Conservation (phyloP, 768 basidiomycete genomes). For the Boletus speciosus region DNA sequence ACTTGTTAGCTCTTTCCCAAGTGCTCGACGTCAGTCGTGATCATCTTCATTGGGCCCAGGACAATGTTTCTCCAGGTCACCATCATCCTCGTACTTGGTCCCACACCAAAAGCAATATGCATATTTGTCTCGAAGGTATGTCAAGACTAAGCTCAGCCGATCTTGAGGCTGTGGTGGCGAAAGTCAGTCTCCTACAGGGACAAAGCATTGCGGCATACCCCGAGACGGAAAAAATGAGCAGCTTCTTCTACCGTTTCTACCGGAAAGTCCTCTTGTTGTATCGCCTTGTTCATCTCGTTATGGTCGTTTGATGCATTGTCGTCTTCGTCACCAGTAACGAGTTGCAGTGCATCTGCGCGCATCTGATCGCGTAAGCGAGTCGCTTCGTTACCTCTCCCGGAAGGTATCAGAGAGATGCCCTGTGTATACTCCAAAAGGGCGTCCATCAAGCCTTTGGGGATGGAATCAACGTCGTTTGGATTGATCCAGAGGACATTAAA, state of each 20-base stretch:
- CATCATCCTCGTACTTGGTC: slow-evolving; percentile 58
- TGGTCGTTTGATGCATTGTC: slow-evolving; percentile 29
- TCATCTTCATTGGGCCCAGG: slow-evolving; percentile 75
- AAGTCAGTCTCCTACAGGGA: slow-evolving; percentile 10
- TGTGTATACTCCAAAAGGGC: slow-evolving; percentile 45
- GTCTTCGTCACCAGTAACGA: slow-evolving; percentile 36
- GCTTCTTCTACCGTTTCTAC: slow-evolving; percentile 64
- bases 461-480: slow-evolving; percentile 57
- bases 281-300: slow-evolving; percentile 15
- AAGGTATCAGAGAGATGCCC: slow-evolving; percentile 1
- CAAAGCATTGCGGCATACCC: slow-evolving; percentile 39
- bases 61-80: slow-evolving; percentile 62
- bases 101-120: slow-evolving; percentile 91
- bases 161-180: slow-evolving; percentile 56
- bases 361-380: slow-evolving; percentile 69
- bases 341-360: slow-evolving; percentile 66
- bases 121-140: slow-evolving; percentile 70
- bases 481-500: slow-evolving; percentile 83
- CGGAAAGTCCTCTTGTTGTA: slow-evolving; percentile 38
- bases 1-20: neutral
- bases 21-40: slow-evolving; percentile 57
- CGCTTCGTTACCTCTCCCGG: slow-evolving; percentile 21
- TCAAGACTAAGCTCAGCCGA: slow-evolving; percentile 61
- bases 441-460: slow-evolving; percentile 64
- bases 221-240: slow-evolving; percentile 60